Base-by-base conservation (phyloP, 768 basidiomycete genomes). In the Pleurotus sapidus region DNA sequence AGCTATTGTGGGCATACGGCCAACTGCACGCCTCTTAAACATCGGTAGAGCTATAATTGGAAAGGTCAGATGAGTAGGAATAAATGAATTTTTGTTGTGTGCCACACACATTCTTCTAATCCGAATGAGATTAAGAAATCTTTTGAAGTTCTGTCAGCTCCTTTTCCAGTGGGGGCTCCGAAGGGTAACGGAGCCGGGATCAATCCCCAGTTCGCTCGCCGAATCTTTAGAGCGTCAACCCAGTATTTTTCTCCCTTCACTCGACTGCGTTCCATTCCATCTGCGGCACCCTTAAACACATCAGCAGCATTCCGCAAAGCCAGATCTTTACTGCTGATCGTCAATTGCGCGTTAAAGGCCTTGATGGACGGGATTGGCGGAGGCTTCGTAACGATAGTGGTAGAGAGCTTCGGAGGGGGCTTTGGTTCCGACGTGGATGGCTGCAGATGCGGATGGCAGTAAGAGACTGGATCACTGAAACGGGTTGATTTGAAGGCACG, bases 61-160 rank as follows among this genome's bases (percentile, higher is more conserved):
- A 11, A 34, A 2, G 9, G 9, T 34, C 30, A 9, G 30, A 34
- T 34, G 30, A 34, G 30, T 34, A 11, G 49, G 42, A 58, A 43
- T 37, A 14, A 17, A 15, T n/a, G 60, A 51, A 24, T 55, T 14
- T 17, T 14, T 15, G 47, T 1, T 47, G 3, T 42, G 48, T 43
- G 38, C 3, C 12, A 78, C 88, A 30, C 57, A 93, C 92, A 89
- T 74, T 90, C 87, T 72, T 92, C 91, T 9, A 94, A 70, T 11
- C 91, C 90, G 63, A 86, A 93, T 3, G 89, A 86, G 56, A 94
- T 77, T 46, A 91, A 69, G 64, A 93, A 91, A 63, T 94, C 92
- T 61, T 86, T 91, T 0, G 88, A 83, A 3, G 91, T 88, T 70
- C 83, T 86, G 65, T 93, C 91, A 6, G 87, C 83, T 24, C 89